phyloP scores from a whole-genome alignment of 352 stramenopile genomes.

The Globisporangium perplexum region DNA sequence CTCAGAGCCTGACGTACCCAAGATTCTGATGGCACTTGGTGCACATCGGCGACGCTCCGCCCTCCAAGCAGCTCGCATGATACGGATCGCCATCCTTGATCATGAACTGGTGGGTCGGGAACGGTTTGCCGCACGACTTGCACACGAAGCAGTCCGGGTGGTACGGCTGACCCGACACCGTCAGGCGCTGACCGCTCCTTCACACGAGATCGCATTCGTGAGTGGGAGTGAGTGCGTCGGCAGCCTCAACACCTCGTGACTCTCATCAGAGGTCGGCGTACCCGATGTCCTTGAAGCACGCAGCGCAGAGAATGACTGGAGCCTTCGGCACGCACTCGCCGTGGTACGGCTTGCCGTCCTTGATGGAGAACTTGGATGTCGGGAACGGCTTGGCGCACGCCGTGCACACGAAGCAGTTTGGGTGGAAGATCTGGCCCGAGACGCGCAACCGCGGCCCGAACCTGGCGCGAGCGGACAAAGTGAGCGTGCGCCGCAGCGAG shows the following conservation, averaged over 20 bases:
- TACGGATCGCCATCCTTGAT: constrained; percentile 56
- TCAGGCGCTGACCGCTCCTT: constrained; percentile 25
- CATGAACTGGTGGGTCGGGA: constrained; percentile 37
- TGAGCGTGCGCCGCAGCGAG: too few species aligned
- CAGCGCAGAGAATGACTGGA: constrained; percentile 1
- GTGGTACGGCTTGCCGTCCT: constrained; percentile 33
- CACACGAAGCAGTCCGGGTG: constrained; percentile 49
- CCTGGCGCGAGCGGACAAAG: constrained; percentile 1
- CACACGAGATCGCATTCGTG: neutral
- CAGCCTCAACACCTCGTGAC: too few species aligned
- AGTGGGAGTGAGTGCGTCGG: too few species aligned
- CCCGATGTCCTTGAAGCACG: constrained; percentile 10
- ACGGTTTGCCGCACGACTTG: constrained; percentile 29
- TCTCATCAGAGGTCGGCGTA: too few species aligned
- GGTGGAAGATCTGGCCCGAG: constrained; percentile 34
- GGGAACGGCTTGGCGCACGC: constrained; percentile 25
- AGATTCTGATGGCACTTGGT: constrained; percentile 18
- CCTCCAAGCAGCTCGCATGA: constrained; percentile 42
- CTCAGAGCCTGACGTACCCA: neutral
- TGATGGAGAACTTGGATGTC: constrained; percentile 29
- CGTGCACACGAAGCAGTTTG: constrained; percentile 43
- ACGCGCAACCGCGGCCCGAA: constrained; percentile 34
- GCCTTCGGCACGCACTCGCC: constrained; percentile 24
- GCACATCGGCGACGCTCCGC: constrained; percentile 5
- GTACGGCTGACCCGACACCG: constrained; percentile 34